Percentiles rank a stretch among this genome's conserved stretches.
Conservation (phyloP, 805 yeast species). For the Wickerhamomyces kurtzmanii region DNA sequence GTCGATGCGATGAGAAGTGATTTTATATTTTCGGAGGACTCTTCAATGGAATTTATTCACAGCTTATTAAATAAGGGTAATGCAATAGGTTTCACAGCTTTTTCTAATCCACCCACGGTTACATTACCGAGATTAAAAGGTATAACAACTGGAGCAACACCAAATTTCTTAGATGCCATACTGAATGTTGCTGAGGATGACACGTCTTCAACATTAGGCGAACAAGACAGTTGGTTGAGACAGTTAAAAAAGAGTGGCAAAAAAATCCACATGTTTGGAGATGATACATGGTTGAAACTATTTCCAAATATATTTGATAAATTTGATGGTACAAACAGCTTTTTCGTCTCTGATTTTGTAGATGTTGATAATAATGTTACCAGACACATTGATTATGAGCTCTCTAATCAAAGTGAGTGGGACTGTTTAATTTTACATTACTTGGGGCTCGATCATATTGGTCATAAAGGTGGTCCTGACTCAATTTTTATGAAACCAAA, state of each 20-base stretch:
- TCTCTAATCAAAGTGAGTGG: slow-evolving; percentile 46
- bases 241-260: slow-evolving; percentile 38
- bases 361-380: slow-evolving; percentile 94
- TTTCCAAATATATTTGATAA: slow-evolving; percentile 65
- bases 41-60: slow-evolving; percentile 65
- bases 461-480: slow-evolving; percentile 91
- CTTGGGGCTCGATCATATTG: slow-evolving; percentile 92
- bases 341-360: slow-evolving; percentile 89
- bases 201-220: slow-evolving; percentile 50
- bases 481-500: slow-evolving; percentile 75
- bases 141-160: slow-evolving; percentile 89
- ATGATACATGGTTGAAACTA: slow-evolving; percentile 93
- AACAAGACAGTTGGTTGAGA: slow-evolving; percentile 80
- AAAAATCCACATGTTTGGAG: slow-evolving; percentile 80
- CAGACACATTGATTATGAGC: slow-evolving; percentile 61
- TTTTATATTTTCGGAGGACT: slow-evolving; percentile 58
- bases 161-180: slow-evolving; percentile 89
- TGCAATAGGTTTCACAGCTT: slow-evolving; percentile 87
- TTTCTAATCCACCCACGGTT: slow-evolving; percentile 92
- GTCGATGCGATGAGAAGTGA: slow-evolving; percentile 92
- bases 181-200: slow-evolving; percentile 90
- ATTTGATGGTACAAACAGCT: slow-evolving; percentile 84
- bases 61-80: slow-evolving; percentile 48
- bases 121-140: slow-evolving; percentile 92
- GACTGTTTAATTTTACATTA: slow-evolving; percentile 85